Evolutionary conservation across 805 yeast genomes (phyloP).

Genomic region (Saturnispora galanensis): DNA sequence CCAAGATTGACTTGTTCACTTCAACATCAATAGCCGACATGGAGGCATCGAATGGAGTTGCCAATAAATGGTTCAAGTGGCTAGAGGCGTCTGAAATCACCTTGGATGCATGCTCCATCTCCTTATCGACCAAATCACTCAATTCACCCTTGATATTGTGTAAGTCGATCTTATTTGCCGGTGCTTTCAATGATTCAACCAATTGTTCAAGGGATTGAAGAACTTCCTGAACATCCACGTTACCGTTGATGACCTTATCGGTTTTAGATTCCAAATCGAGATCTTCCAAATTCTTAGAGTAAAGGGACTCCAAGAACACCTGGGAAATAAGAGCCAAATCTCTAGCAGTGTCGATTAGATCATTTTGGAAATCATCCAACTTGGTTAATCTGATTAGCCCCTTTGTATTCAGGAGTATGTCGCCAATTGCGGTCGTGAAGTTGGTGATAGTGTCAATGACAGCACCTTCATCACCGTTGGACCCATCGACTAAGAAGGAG

Average conservation of each 20-base stretch:
- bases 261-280: constrained; percentile 55
- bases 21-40: constrained; percentile 50
- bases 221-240: constrained; percentile 61
- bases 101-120: constrained; percentile 62
- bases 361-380: constrained; percentile 43
- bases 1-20: constrained; percentile 65
- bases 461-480: constrained; percentile 49
- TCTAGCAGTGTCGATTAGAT: constrained; percentile 38
- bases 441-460: constrained; percentile 55
- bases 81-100: constrained; percentile 58
- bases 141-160: constrained; percentile 37
- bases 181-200: constrained; percentile 41
- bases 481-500: constrained; percentile 67
- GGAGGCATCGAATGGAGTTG: constrained; percentile 39
- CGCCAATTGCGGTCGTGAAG: constrained; percentile 52
- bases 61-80: constrained; percentile 43
- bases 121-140: constrained; percentile 62
- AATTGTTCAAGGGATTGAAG: constrained; percentile 48
- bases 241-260: constrained; percentile 68
- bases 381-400: constrained; percentile 53
- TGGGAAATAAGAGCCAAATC: constrained; percentile 53
- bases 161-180: constrained; percentile 25
- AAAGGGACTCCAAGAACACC: constrained; percentile 48
- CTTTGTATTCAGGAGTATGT: constrained; percentile 55
- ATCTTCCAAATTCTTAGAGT: constrained; percentile 41